Evolutionary conservation across 768 basidiomycete genomes (phyloP), one percentile per base, ranked within the genome.

Genomic region (Podaxis rugospora): DNA sequence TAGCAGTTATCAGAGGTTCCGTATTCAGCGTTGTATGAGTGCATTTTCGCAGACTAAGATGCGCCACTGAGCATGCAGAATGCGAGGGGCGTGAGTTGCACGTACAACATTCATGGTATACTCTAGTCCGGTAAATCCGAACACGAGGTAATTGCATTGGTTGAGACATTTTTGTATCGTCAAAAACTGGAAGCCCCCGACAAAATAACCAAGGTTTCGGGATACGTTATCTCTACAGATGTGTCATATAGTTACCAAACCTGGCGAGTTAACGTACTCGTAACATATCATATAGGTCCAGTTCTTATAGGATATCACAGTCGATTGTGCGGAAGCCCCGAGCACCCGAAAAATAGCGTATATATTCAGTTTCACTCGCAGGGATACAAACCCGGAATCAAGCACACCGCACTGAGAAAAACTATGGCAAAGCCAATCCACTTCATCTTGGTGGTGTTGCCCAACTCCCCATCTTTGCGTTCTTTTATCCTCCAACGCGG

Each of bases 51-150:
- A 68, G 53, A 62, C 67, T 68, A 46, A 25, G 51, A 25, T 11
- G n/a, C 11, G 47, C 21, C 25, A 14, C 13, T n/a, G 25, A 44
- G 40, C 1, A n/a, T 16, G 10, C 32, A 35, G 18, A 18, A 10
- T 40, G 4, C 16, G 21, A 42, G 54, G 36, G 35, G 32, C 7
- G 6, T 2, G 32, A 32, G 32, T 32, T 6, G 32, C 16, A 65
- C 68, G 25, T 16, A 68, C 68, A 68, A 36, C 68, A 69, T 63
- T 69, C 67, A 10, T 53, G 51, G 1, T 65, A 44, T 62, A 69
- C 28, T 69, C 68, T 10, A 69, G 44, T 4, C 66, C 68, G 18
- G 55, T 66, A 9, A 69, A 62, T 2, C 55, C 42, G 40, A 59
- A 69, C 28, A 62, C 65, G 13, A 36, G 39, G 25, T 59, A 54